Percentiles rank a stretch among this genome's conserved stretches.
Conservation (phyloP, 768 basidiomycete species). For the Pleurotus citrinopileatus region DNA sequence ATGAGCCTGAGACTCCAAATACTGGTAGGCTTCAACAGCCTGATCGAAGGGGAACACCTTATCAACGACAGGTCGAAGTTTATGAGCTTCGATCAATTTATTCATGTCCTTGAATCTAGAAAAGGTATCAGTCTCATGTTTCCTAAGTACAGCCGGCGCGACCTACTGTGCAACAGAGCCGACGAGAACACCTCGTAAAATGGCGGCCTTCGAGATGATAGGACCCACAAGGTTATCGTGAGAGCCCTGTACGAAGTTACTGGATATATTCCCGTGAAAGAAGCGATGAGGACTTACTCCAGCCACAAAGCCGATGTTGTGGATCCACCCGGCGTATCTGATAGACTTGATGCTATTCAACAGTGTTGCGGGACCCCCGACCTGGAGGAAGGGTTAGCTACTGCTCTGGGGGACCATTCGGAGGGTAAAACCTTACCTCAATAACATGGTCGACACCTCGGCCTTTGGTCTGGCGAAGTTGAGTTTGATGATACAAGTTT, state of each 20-base stretch:
- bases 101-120: conserved; percentile 53
- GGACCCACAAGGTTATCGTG: conserved; percentile 25
- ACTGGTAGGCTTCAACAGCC: conserved; percentile 47
- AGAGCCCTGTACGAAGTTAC: conserved; percentile 20
- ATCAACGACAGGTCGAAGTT: conserved; percentile 50
- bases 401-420: conserved; percentile 11
- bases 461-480: conserved; percentile 31
- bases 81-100: conserved; percentile 39
- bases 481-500: too few species aligned
- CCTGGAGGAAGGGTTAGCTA: conserved; percentile 34
- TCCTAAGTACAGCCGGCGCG: too few species aligned
- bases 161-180: conserved; percentile 59
- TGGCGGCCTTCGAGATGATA: conserved; percentile 36
- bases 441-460: conserved; percentile 36
- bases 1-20: conserved; percentile 52
- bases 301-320: conserved; percentile 51
- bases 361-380: conserved; percentile 54
- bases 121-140: background rate
- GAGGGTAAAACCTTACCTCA: conserved; percentile 24
- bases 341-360: conserved; percentile 37
- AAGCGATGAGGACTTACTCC: conserved; percentile 24
- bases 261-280: background rate
- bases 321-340: conserved; percentile 39
- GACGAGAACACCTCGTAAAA: conserved; percentile 50
- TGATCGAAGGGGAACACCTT: conserved; percentile 58